These are phyloP conservation scores for Calonectria fujianensis DNA, from an alignment of 2,329 filamentous ascomycete genomes.

Conservation along the genomic window DNA sequence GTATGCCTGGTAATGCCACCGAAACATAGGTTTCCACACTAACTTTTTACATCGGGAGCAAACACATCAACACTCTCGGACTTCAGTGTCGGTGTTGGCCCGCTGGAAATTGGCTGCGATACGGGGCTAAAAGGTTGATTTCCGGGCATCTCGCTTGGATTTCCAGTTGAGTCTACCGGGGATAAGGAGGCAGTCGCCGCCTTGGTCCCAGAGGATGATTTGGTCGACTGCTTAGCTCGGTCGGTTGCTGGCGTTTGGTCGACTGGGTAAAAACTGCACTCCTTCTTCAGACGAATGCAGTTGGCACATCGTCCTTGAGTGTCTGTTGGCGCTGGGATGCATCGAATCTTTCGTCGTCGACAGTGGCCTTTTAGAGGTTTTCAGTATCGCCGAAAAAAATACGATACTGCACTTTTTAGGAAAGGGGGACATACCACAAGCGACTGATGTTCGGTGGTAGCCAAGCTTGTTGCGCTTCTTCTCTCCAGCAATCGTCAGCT, in stretches of 20 bases:
- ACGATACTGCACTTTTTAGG: neutral
- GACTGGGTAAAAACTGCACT: conserved; percentile 94
- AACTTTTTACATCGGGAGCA: conserved; percentile 65
- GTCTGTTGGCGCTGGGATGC: conserved; percentile 85
- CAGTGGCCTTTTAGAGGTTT: conserved; percentile 81
- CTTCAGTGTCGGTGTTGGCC: conserved; percentile 67
- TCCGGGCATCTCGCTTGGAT: conserved; percentile 64
- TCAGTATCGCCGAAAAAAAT: conserved; percentile 27
- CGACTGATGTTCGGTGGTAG: conserved; percentile 95
- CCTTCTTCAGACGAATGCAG: conserved; percentile 95
- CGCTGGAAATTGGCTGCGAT: conserved; percentile 67
- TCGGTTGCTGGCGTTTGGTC: conserved; percentile 80
- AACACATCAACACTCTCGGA: conserved; percentile 61
- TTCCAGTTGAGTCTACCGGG: conserved; percentile 66
- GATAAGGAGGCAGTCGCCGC: conserved; percentile 65
- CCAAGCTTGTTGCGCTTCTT: conserved; percentile 90
- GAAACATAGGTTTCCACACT: conserved; percentile 56
- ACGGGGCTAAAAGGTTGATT: conserved; percentile 66
- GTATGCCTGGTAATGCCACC: conserved; percentile 3
- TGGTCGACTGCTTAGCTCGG: conserved; percentile 64
- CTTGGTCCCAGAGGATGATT: conserved; percentile 63
- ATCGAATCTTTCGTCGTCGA: conserved; percentile 94
- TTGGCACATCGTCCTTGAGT: conserved; percentile 87
- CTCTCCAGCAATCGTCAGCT: conserved; percentile 64
- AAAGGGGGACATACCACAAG: conserved; percentile 84